These are phyloP conservation scores for Didymellaceae sp. DNA, from an alignment of 2,329 filamentous ascomycete species.

Conservation along the genomic window DNA sequence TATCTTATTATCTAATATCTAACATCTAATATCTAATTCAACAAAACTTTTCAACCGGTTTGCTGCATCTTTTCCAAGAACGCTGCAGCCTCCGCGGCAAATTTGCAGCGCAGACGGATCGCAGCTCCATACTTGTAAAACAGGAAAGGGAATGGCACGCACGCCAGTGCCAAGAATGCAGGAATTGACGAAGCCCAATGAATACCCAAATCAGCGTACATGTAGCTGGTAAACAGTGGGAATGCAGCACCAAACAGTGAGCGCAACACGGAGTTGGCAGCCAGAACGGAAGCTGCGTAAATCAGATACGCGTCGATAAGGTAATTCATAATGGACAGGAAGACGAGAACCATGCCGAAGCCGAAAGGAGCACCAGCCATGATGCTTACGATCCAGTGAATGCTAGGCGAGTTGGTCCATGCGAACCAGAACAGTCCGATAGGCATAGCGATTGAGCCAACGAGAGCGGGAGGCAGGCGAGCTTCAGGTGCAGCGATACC, in stretches of 20 bases:
- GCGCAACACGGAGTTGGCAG: conserved; percentile 55
- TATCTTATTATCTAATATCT: not conserved
- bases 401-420: conserved; percentile 52
- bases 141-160: conserved; percentile 65
- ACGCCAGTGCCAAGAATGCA: conserved; percentile 55
- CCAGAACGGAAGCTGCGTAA: conserved; percentile 31
- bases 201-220: conserved; percentile 55
- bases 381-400: conserved; percentile 63
- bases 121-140: conserved; percentile 71
- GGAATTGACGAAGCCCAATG: conserved; percentile 57
- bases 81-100: conserved; percentile 67
- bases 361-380: conserved; percentile 58
- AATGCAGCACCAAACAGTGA: conserved; percentile 54
- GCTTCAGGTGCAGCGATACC: conserved; percentile 59
- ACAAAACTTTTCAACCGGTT: not conserved
- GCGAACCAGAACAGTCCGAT: conserved; percentile 44
- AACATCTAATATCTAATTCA: not conserved
- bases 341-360: conserved; percentile 41
- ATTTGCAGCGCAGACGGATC: conserved; percentile 71
- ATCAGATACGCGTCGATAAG: conserved; percentile 66
- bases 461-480: conserved; percentile 65
- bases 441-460: conserved; percentile 67
- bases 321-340: conserved; percentile 65
- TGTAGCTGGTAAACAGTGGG: conserved; percentile 58
- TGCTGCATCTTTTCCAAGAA: conserved; percentile 56